phyloP scores from a whole-genome alignment of 2,329 filamentous ascomycete genomes.

The Polytolypa hystricis region DNA sequence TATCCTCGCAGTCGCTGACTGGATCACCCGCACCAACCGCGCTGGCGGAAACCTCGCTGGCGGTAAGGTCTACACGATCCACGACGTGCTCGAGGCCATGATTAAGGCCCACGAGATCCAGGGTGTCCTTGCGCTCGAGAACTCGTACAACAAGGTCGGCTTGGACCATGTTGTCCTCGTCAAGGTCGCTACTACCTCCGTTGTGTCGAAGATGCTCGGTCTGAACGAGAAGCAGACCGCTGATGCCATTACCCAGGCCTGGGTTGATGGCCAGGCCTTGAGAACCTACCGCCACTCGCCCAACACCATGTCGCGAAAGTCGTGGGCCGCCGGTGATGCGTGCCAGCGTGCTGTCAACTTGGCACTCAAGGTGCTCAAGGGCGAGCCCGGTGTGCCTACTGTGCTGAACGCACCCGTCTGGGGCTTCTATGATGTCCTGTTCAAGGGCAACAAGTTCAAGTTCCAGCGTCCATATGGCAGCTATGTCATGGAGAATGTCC shows the following conservation, averaged over 20 bases:
- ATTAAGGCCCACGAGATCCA: conserved; percentile 99
- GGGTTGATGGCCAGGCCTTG: conserved; percentile 91
- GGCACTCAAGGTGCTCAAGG: conserved; percentile 79
- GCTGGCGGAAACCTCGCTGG: conserved; percentile 62
- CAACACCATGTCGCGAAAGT: conserved; percentile 99
- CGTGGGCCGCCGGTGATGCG: conserved; percentile 95
- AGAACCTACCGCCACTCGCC: conserved; percentile 95
- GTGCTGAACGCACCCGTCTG: conserved; percentile 86
- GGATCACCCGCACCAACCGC: conserved; percentile 89
- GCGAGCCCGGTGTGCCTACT: conserved; percentile 81
- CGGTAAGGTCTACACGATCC: conserved; percentile 74
- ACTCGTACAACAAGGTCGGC: conserved; percentile 98
- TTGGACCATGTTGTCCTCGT: conserved; percentile 96
- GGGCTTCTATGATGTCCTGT: conserved; percentile 98
- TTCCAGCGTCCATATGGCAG: conserved; percentile 95
- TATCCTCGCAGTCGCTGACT: conserved; percentile 93
- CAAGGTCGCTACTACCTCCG: conserved; percentile 91
- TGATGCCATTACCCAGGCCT: conserved; percentile 91
- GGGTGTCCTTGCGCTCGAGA: conserved; percentile 89
- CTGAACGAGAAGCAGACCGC: conserved; percentile 82
- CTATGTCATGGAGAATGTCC: conserved; percentile 99
- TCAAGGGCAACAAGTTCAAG: conserved; percentile 89
- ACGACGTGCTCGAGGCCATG: conserved; percentile 90
- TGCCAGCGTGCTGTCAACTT: conserved; percentile 93
- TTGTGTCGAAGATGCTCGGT: conserved; percentile 90